Evolutionary conservation across 495 filamentous ascomycete species (phyloP), one percentile per base, ranked within the genome.

Genomic region (Tuber borchii): DNA sequence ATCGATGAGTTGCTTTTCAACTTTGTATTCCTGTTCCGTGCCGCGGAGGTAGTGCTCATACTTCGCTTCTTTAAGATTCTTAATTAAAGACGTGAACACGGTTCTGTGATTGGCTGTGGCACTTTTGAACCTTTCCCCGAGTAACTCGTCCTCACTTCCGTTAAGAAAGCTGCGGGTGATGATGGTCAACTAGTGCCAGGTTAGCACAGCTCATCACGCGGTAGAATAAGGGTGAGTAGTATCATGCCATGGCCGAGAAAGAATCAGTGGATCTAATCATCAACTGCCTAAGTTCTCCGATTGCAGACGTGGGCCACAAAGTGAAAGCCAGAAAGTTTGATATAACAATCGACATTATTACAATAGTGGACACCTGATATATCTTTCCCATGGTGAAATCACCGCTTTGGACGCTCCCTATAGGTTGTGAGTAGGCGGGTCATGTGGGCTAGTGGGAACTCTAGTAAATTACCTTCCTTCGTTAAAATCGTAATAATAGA

Each of bases 401-500:
- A 5, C 90, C 93, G 40, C 86, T 88, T 82, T 97, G 92, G 2
- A 97, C 90, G 1, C 92, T 83, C 20, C 75, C 81, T 83, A 37
- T 12, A 34, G n/a, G 37, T 51, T 16, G 37, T 73, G 19, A 73
- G 56, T 39, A 43, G 42, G 8, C 44, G 19, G 37, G 22, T 19
- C 16, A 17, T 17, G 26, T 34, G 26, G 26, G 16, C 56, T 26
- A 17, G 56, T 17, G 5, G 4, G 6, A 17, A 19, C 26, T 34
- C 56, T 34, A 17, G 7, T 26, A 73, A 34, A 68, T 16, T 88
- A 75, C 92, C 94, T 84, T 98, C 95, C 84, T 96, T 97, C 3
- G 95, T 97, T 78, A 97, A 84, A 56, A 97, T 88, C 2, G 92
- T 95, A 82, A 97, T 97, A 70, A 95, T 94, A 37, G 93, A 91